Conservation (phyloP, 768 basidiomycete species). For the Xerocomellus amylosporus region DNA sequence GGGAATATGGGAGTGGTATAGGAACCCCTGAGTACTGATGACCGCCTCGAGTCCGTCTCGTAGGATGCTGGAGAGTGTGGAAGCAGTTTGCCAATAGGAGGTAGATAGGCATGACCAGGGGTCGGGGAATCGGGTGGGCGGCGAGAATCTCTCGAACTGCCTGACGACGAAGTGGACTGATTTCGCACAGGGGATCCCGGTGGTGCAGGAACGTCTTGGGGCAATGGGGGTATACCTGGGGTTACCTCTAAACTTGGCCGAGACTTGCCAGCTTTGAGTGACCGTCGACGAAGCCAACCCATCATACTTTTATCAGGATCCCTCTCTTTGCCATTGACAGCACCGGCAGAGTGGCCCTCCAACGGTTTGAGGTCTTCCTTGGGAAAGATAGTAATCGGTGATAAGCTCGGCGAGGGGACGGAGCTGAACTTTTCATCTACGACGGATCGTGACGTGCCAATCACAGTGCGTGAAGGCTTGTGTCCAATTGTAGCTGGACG, state of each 20-base stretch:
- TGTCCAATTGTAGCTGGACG: constrained; percentile 15
- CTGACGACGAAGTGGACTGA: constrained; percentile 24
- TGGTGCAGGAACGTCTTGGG: constrained; percentile 8
- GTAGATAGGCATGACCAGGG: constrained; percentile 7
- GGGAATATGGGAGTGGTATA: constrained; percentile 8
- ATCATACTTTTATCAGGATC: constrained; percentile 42
- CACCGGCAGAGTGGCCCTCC: constrained; percentile 31
- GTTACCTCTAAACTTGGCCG: constrained; percentile 24
- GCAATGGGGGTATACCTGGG: constrained; percentile 12
- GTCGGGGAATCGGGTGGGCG: constrained; percentile 18
- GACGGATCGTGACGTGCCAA: constrained; percentile 24
- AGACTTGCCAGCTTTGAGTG: constrained; percentile 20
- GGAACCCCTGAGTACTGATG: constrained; percentile 17
- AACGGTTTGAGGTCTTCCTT: constrained; percentile 25
- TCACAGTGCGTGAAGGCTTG: constrained; percentile 14
- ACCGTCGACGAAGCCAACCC: constrained; percentile 31
- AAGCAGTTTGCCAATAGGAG: constrained; percentile 13
- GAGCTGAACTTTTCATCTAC: constrained; percentile 24
- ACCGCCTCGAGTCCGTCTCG: constrained; percentile 24
- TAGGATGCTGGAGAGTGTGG: constrained; percentile 2
- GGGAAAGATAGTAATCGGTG: constrained; percentile 18
- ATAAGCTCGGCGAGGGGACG: constrained; percentile 4
- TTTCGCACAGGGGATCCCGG: constrained; percentile 20
- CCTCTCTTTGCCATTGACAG: constrained; percentile 31
- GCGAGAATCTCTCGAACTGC: constrained; percentile 28